These are phyloP conservation scores for Metarhizium robertsii DNA, from an alignment of 2,329 filamentous ascomycete species.

Conservation along the genomic window DNA sequence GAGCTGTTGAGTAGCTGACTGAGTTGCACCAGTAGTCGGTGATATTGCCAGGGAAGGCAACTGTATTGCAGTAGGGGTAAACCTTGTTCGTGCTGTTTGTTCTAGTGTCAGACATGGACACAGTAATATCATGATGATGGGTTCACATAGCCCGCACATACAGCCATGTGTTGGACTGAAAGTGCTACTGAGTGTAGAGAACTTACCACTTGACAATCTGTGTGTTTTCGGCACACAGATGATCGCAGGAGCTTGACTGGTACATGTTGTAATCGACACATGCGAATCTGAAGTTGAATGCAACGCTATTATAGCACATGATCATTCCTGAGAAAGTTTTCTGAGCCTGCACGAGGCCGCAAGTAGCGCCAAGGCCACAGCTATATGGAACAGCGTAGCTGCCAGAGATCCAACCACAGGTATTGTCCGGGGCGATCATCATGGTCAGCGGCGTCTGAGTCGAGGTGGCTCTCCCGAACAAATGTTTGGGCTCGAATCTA, in stretches of 20 bases:
- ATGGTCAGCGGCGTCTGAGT: constrained; percentile 14
- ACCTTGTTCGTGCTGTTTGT: constrained; percentile 23
- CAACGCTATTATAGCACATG: constrained; percentile 29
- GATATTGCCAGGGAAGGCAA: constrained; percentile 30
- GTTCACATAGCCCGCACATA: no score
- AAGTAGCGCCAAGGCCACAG: constrained; percentile 26
- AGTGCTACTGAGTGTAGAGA: neutral
- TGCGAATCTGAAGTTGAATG: constrained; percentile 24
- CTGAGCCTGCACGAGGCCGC: constrained; percentile 29
- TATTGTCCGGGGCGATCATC: constrained; percentile 36
- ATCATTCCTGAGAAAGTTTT: constrained; percentile 23
- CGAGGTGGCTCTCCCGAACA: neutral
- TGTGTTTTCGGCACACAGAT: constrained; percentile 29
- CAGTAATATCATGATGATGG: no score
- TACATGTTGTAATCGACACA: constrained; percentile 31
- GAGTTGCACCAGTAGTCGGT: constrained; percentile 36
- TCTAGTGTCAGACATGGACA: neutral
- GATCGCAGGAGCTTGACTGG: constrained; percentile 27
- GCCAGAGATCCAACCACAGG: constrained; percentile 39
- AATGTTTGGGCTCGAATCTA: constrained; percentile 16
- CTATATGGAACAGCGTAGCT: constrained; percentile 28
- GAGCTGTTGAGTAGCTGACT: constrained; percentile 20
- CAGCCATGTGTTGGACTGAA: neutral
- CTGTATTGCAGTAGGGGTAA: constrained; percentile 35
- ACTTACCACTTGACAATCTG: constrained; percentile 37